Evolutionary conservation across 768 basidiomycete species (phyloP).

Genomic region (Lactarius hengduanensis): DNA sequence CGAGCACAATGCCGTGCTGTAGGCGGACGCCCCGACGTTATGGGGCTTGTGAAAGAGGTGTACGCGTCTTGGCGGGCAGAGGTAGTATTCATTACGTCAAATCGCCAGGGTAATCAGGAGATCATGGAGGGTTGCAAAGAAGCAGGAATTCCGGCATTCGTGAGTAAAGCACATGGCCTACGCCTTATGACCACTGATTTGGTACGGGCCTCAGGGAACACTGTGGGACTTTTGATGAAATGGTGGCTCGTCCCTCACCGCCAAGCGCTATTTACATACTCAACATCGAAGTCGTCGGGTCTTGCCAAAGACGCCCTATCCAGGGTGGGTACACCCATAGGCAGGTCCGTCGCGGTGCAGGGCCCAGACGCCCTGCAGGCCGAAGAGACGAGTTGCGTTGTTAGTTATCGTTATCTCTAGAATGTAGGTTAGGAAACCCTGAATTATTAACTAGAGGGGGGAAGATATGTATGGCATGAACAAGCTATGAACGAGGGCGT

Average conservation of each 20-base stretch:
- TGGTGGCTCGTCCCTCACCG: not conserved
- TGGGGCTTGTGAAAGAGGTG: conserved; percentile 70
- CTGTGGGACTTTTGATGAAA: conserved; percentile 61
- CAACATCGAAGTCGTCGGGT: not conserved
- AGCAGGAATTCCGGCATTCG: conserved; percentile 56
- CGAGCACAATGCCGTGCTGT: not conserved
- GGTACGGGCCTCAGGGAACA: conserved; percentile 42
- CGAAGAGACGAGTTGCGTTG: not conserved
- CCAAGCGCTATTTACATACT: not conserved
- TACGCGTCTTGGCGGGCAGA: conserved; percentile 72
- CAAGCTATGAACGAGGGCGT: not conserved
- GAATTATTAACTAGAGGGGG: not conserved
- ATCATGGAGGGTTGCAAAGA: conserved; percentile 78
- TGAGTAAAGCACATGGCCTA: conserved; percentile 19
- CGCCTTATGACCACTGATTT: not conserved
- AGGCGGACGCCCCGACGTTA: conserved; percentile 73
- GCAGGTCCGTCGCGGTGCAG: not conserved
- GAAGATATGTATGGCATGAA: not conserved
- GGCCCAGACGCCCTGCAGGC: not conserved
- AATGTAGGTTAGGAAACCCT: not conserved
- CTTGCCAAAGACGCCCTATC: not conserved
- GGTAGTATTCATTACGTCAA: conserved; percentile 85
- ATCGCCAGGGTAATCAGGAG: conserved; percentile 73
- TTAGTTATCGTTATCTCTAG: not conserved
- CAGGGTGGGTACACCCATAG: not conserved